Base-by-base conservation (phyloP, 139 green algal genomes). In the Zygnema cylindricum region DNA sequence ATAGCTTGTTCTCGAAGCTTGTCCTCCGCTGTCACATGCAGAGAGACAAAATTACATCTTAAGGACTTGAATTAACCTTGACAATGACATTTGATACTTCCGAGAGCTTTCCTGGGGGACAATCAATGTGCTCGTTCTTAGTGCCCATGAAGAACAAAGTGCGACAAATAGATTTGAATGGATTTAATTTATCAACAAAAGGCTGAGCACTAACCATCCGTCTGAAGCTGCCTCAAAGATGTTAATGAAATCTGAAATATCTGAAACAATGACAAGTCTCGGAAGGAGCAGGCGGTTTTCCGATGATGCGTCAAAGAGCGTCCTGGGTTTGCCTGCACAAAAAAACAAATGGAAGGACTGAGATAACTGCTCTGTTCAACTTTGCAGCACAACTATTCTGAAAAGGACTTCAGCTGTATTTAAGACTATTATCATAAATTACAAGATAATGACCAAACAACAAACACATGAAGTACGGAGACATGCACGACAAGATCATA, bases 251-350 rank as follows among this genome's bases (percentile, higher is more conserved):
- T 86, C 91, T 97, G 94, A 89, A 96, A 96, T 55, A 95, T 94
- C 22, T 92, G 33, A 22, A 69, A 82, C 43, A 95, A 89, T 0
- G 90, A 90, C 43, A 93, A 82, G 90, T 97, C 95, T 0, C 95
- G 90, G 76, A 97, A 97, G 32, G 93, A 95, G 30, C 95, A 94
- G 77, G 73, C 94, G 63, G 87, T 93, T 93, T 98, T 98, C 23
- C 97, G 92, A 88, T 99, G 97, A 92, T 98, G 95, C 32, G 96
- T 98, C 7, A 99, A 91, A 2, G 96, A 98, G 39, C 95, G 92
- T 1, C 96, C 96, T 0, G 95, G 94, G 1, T 93, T 97, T 7
- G 83, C 75, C 89, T 92, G 88, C 79, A 78, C 30, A 1, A 39
- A 77, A 38, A 63, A 63, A 16, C 7, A 25, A 63, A 63, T 25